These are phyloP conservation scores for Salix suchowensis DNA, from an alignment of 345 rosid genomes.

Conservation along the genomic window DNA sequence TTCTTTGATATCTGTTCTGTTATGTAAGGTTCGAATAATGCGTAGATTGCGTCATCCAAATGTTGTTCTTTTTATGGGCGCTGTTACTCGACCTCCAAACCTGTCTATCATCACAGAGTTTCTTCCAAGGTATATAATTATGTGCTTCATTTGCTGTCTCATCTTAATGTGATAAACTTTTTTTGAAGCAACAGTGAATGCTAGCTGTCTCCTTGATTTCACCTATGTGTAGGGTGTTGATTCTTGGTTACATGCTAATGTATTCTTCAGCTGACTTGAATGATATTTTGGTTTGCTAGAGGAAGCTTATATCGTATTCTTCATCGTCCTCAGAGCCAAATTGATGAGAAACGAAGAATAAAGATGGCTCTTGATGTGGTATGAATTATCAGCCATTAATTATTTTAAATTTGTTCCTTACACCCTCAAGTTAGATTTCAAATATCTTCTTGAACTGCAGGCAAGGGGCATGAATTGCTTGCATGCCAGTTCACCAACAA, in stretches of 20 bases:
- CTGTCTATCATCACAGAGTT: slow-evolving; percentile 93
- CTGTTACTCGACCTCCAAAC: slow-evolving; percentile 98
- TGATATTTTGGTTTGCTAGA: slow-evolving; percentile 38
- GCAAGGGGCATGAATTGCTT: slow-evolving; percentile 99
- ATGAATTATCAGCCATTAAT: slow-evolving; percentile 19
- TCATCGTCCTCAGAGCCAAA: slow-evolving; percentile 88
- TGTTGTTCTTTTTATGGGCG: slow-evolving; percentile 95
- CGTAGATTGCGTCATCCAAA: slow-evolving; percentile 98
- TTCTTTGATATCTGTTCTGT: slow-evolving; percentile 5
- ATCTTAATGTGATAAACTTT: not conserved
- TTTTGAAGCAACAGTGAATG: not conserved
- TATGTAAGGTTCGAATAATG: slow-evolving; percentile 87
- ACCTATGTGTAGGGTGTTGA: not conserved
- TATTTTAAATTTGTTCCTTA: not conserved
- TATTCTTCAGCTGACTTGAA: not conserved
- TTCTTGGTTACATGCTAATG: not conserved
- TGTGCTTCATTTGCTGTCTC: not conserved
- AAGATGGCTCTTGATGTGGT: slow-evolving; percentile 99
- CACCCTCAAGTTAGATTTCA: slow-evolving; percentile 1
- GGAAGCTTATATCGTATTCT: slow-evolving; percentile 94
- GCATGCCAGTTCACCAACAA: slow-evolving; percentile 89
- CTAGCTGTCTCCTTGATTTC: slow-evolving; percentile 9
- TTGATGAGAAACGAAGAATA: slow-evolving; percentile 87
- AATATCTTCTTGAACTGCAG: slow-evolving; percentile 36
- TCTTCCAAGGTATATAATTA: slow-evolving; percentile 72